Evolutionary conservation across 805 yeast species (phyloP), one percentile per base, ranked within the genome.

Genomic region (Lipomyces mesembrius): DNA sequence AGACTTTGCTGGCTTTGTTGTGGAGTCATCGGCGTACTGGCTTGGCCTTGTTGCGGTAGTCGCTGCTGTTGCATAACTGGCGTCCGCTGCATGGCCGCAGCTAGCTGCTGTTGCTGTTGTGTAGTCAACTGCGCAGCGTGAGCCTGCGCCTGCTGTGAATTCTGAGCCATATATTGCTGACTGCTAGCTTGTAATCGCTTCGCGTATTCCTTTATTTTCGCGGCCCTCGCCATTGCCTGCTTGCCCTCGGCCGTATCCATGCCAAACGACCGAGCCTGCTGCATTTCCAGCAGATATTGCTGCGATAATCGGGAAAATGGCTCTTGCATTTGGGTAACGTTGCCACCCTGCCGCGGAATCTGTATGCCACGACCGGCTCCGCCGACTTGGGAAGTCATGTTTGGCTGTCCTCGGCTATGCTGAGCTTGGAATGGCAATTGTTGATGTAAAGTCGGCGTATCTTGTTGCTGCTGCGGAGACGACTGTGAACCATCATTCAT

Each of bases 231-330:
- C 29, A 66, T 46, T 49, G 65, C 64, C 61, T 58, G 63, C 46
- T 60, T 60, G 14, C 62, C 66, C 43, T 68, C 69, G 25, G 62
- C 64, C 2, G 67, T 54, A 55, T 66, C 66, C n/a, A 59, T 59
- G 5, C 67, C 68, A 53, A 66, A 58, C 46, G 67, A 68, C 60
- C 59, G 66, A 5, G 65, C 72, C 57, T 67, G 68, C 22, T 61
- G 63, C 60, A 69, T 46, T 17, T 37, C 35, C 5, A 63, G 39
- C 51, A 66, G 68, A 37, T 61, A 63, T 43, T 69, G 72, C 56
- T 70, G 71, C 32, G 69, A 62, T 25, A 63, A 60, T 46, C 65
- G 51, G n/a, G 66, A 17, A 64, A 63, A 57, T 20, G 65, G 70
- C 61, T 65, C 70, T 22, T 64, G 63, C 11, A 62, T 52, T 2